Evolutionary conservation across 768 basidiomycete genomes (phyloP), one percentile per base, ranked within the genome.

Genomic region (Melanogaster broomeanus): DNA sequence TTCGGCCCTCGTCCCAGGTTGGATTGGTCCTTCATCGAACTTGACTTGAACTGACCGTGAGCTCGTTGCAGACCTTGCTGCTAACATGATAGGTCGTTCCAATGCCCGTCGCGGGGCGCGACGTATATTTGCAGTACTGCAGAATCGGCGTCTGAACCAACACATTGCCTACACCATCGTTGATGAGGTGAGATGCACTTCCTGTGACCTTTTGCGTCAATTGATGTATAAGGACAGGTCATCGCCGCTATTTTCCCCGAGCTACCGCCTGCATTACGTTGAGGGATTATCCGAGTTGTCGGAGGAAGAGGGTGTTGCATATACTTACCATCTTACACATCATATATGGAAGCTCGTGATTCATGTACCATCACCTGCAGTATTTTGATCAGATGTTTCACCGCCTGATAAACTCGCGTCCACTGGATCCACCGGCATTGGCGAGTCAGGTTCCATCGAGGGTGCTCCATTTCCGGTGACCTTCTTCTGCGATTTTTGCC

Each of bases 61-160:
- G 21, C 48, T 31, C 21, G 15, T 31, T 42, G 9, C 58, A 97
- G 96, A 98, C 63, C 72, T 98, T 46, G 94, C 92, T 28, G 93
- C 96, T 7, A 98, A 97, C 61, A 93, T 98, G 88, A 98, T 98
- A 58, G 97, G 97, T n/a, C 81, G 94, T 27, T 87, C 90, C 3
- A 98, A 99, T 64, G 94, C 96, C 16, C 83, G 94, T 12, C 80
- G 94, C 38, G 97, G 95, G 15, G 94, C 96, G 9, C 80, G 93
- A 35, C 80, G 93, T 43, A 90, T 97, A 53, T 98, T 98, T 66
- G 87, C 93, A 5, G 93, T 96, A 2, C 66, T 98, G 38, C 97
- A 99, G 70, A 97, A 98, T 65, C 81, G 85, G 42, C 82, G 96
- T n/a, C 76, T 98, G 28, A 97, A 96, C 68, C 93, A 96, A 63